These are phyloP conservation scores for Pseudevernia furfuracea DNA, from an alignment of 495 filamentous ascomycete genomes.

Conservation along the genomic window DNA sequence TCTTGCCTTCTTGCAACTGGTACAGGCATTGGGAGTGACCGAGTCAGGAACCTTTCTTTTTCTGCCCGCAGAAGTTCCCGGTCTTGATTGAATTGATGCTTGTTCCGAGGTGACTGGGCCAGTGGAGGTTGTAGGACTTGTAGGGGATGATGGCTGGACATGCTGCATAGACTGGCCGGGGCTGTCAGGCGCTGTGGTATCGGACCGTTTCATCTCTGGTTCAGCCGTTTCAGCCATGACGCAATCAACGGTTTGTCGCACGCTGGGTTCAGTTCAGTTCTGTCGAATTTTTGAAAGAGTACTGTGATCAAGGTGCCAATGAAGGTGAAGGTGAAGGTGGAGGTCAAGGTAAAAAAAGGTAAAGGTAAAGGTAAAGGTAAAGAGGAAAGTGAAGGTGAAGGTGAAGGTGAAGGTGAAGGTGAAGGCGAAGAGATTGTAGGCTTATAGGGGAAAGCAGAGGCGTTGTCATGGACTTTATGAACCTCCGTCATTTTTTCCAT, in stretches of 20 bases:
- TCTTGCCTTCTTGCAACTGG: slow-evolving; percentile 30
- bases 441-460: too few species aligned
- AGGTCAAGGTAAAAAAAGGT: too few species aligned
- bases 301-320: neutral
- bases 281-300: neutral
- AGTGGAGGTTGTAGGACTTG: neutral
- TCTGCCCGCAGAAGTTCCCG: slow-evolving; percentile 9
- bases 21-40: slow-evolving; percentile 30
- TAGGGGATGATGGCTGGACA: slow-evolving; percentile 3
- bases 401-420: too few species aligned
- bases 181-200: slow-evolving; percentile 5
- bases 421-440: too few species aligned
- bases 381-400: too few species aligned
- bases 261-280: neutral
- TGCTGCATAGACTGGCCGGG: slow-evolving; percentile 7
- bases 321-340: too few species aligned
- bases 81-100: slow-evolving; percentile 4
- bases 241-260: neutral
- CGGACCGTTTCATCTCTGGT: neutral
- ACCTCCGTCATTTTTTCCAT: too few species aligned
- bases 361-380: too few species aligned
- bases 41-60: slow-evolving; percentile 26
- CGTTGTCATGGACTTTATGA: too few species aligned
- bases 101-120: neutral
- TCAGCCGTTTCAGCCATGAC: slow-evolving; percentile 4